Evolutionary conservation across 208 protist genomes (phyloP), one percentile per base, ranked within the genome.

Genomic region (Leishmania mexicana): DNA sequence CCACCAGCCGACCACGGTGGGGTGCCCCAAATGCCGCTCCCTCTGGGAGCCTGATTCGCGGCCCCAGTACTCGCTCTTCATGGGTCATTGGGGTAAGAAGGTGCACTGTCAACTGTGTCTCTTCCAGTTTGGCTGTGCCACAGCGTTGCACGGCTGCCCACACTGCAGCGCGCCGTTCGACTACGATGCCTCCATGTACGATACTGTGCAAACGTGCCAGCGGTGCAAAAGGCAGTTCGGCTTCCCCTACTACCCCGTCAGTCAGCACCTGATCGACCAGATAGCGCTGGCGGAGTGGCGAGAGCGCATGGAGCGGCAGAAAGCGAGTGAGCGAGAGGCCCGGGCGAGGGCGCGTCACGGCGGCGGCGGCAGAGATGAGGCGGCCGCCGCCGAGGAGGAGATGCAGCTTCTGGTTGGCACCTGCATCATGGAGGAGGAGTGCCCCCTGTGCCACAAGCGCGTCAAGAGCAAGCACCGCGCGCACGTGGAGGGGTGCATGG

Each of bases 71-170:
- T 91, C 92, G 15, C 90, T 97, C 49, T 96, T 97, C 81, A 97
- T 97, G 94, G 94, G 94, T 40, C 79, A 86, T 51, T 93, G 90
- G 81, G 91, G 90, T 13, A 90, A 91, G 86, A 92, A 90, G 77
- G 89, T 96, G 57, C 94, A 97, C 86, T 97, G 94, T 79, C 92
- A 97, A 75, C 85, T 93, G 68, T 97, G 94, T 68, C 89, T 97
- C 38, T 92, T 94, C 65, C 83, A 87, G 3, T 97, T 96, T 77
- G 94, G 94, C 45, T 91, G 86, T 54, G 92, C 93, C 24, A 95
- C 93, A 1, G 94, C 93, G 2, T 72, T 95, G 58, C 94, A 97
- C 80, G 83, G 83, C 68, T 97, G 94, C 83, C 93, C 94, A n/a
- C 90, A 97, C 83, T 97, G 94, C 83, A 68, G 80, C 17, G 67